Evolutionary conservation across 140 eudicot species (phyloP), one percentile per base, ranked within the genome.

Genomic region (Senecio squalidus): DNA sequence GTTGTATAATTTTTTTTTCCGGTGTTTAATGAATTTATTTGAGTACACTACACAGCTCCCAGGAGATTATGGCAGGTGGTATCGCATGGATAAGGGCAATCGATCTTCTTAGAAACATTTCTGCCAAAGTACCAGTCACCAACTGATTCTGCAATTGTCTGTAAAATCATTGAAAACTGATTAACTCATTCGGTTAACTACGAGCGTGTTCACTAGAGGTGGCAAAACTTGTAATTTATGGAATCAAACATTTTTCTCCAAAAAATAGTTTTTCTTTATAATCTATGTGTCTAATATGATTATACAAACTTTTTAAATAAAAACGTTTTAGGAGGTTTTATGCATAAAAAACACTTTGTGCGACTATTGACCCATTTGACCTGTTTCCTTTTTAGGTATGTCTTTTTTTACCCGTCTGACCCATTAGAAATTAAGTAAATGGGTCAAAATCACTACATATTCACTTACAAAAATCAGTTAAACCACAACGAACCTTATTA

Each of bases 41-140:
- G 45, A 17, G 54, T 43, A 43, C 34, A 2, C 41, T 27, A 26
- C 18, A 16, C 49, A 41, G 60, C 31, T 20, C 79, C 75, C 11
- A 87, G 75, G 68, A 69, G 67, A 61, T 92, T 87, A 62, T 82
- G 95, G 46, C 98, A 92, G 36, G 89, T 79, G 50, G 66, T 60
- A 62, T 87, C 89, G 26, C 96, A 84, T 4, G 98, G 98, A 73
- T 92, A 92, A 43, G 93, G 67, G 41, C 93, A 84, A 43, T 87
- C 98, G 2, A 84, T 73, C 48, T 69, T 73, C 79, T 77, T 84
- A 36, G 86, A 77, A 44, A 34, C 62, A 11, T 38, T 80, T 78
- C 96, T 75, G 1, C 76, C 75, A 53, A 92, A 92, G 75, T 92
- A 92, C 98, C 98, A 92, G 62, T 92, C 88, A 0, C 96, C 98